Percentiles rank a stretch among this genome's conserved stretches.
Conservation (phyloP, 2,329 filamentous ascomycete genomes). For the Trichoderma koningiopsis region DNA sequence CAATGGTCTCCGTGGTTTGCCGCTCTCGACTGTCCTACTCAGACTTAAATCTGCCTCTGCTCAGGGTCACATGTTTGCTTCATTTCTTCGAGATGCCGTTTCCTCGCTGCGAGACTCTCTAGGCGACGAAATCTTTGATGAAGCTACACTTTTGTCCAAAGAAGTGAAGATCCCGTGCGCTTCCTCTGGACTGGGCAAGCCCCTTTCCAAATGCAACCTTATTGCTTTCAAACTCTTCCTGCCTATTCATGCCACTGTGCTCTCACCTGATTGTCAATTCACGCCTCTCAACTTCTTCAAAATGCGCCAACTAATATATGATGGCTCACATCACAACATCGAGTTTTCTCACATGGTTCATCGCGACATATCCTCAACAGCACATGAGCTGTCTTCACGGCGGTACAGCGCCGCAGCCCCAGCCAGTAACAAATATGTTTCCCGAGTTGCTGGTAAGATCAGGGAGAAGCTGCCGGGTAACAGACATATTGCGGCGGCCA, state of each 20-base stretch:
- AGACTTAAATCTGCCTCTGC: constrained; percentile 44
- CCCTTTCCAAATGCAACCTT: constrained; percentile 37
- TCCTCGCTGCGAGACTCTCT: constrained; percentile 45
- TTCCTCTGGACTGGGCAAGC: constrained; percentile 1
- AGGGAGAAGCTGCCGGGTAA: neutral
- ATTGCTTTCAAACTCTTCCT: constrained; percentile 63
- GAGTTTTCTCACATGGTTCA: constrained; percentile 63
- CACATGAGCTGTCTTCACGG: constrained; percentile 28
- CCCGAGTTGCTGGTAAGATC: neutral
- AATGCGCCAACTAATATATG: constrained; percentile 64
- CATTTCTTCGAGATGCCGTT: constrained; percentile 48
- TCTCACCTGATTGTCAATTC: constrained; percentile 57
- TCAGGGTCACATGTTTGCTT: constrained; percentile 49
- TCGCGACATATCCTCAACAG: constrained; percentile 55
- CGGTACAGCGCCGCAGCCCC: neutral
- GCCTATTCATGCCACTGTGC: constrained; percentile 59
- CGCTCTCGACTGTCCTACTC: constrained; percentile 38
- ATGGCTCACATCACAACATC: constrained; percentile 50
- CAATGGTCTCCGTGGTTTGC: constrained; percentile 50
- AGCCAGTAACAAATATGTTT: neutral
- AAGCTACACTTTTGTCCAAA: constrained; percentile 48
- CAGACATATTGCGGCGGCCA: neutral
- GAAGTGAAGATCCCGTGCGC: constrained; percentile 48
- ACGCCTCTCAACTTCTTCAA: constrained; percentile 67
- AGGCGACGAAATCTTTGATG: constrained; percentile 49